Evolutionary conservation across 768 basidiomycete genomes (phyloP), one percentile per base, ranked within the genome.

Genomic region (Trametes cinnabarina): DNA sequence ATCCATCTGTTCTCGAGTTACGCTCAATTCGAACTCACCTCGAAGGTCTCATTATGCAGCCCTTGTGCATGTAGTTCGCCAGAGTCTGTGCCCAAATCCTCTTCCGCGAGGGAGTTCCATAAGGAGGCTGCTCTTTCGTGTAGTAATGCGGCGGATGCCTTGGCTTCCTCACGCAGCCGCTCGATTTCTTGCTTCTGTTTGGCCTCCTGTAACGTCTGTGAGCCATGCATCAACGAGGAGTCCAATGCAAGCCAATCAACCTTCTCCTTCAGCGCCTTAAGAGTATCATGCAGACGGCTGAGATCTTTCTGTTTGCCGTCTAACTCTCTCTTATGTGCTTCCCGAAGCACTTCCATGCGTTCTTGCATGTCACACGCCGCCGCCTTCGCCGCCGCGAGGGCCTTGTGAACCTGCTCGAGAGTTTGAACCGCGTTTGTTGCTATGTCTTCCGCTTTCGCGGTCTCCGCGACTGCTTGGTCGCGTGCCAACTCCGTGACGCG

Each of bases 151-250:
- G 28, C 46, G 14, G 32, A 8, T n/a, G 12, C 20, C 28, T 44
- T 30, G 3, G 25, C 37, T 20, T 59, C 44, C 20, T 30, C 39
- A 20, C 51, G 51, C 12, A 59, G 41, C 39, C 30, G 25, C 22
- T 53, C 51, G 12, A 59, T 49, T 17, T 54, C 46, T 2, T 20
- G 22, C 40, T 53, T 59, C 51, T 59, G 58, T 46, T 53, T 53
- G 39, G 4, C 19, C 23, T 59, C 58, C 58, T 59, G 41, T 10
- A 15, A 3, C 4, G 15, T 12, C 30, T 28, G 8, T 19, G 20
- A 23, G 35, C 2, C n/a, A 15, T 14, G 19, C 22, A 5, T 20
- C 34, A 8, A 17, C 12, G 3, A 25, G 17, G 3, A 34, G 23
- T 30, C n/a, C n/a, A 30, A 19, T 4, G 10, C 15, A n/a, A 12